A percentile compares a stretch with the other conserved stretches of the same genome.
Conservation (phyloP, 139 green algal species). For the Chlorella sp. region DNA sequence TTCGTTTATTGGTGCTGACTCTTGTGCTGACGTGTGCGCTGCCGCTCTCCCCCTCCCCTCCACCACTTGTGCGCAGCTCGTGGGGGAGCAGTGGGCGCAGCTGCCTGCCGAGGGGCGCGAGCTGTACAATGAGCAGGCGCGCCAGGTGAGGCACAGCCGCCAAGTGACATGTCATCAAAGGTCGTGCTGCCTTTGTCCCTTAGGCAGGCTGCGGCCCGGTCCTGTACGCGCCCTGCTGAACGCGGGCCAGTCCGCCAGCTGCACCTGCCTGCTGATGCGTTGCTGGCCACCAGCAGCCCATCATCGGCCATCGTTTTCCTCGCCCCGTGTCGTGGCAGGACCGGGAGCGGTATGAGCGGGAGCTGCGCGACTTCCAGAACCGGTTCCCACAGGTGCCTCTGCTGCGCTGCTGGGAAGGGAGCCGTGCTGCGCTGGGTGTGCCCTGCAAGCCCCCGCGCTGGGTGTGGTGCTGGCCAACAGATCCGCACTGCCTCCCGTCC, state of each 20-base stretch:
- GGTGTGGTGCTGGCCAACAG: neutral
- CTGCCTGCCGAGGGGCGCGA: neutral
- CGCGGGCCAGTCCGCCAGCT: too few species aligned
- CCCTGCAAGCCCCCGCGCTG: neutral
- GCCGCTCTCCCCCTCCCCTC: too few species aligned
- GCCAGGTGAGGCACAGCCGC: too few species aligned
- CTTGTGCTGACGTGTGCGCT: too few species aligned
- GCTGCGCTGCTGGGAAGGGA: neutral
- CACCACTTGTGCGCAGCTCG: neutral
- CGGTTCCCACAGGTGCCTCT: conserved; percentile 6
- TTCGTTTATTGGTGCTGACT: too few species aligned
- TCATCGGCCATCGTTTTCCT: too few species aligned
- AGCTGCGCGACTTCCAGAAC: conserved; percentile 1
- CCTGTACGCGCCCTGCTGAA: too few species aligned
- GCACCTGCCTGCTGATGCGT: too few species aligned
- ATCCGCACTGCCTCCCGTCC: neutral
- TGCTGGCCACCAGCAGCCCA: too few species aligned
- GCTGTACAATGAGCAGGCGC: conserved; percentile 8
- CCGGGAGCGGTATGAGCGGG: conserved; percentile 14
- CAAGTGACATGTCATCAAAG: too few species aligned
- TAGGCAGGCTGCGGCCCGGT: too few species aligned
- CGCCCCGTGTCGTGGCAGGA: neutral
- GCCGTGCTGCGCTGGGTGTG: neutral
- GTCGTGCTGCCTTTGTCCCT: too few species aligned
- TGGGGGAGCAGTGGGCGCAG: conserved; percentile 21